These are phyloP conservation scores for Aspergillus ruber DNA, from an alignment of 2,329 filamentous ascomycete genomes.

Conservation along the genomic window DNA sequence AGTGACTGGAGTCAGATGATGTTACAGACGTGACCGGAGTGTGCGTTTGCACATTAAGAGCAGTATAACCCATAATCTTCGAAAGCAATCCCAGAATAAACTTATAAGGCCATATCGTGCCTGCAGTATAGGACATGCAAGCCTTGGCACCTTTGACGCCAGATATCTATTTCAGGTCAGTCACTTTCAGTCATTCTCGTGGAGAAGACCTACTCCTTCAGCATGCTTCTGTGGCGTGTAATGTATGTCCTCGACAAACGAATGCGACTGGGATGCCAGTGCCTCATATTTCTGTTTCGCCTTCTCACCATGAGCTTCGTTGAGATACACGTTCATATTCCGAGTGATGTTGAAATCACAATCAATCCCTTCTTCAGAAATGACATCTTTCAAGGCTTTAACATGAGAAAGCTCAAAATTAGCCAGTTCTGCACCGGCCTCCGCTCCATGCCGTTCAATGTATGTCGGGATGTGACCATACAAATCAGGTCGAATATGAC, in stretches of 20 bases:
- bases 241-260: constrained; percentile 25
- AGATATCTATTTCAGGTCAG: constrained; percentile 20
- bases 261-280: constrained; percentile 22
- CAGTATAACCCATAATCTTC: constrained; percentile 46
- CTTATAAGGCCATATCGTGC: constrained; percentile 62
- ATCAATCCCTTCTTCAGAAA: constrained; percentile 39
- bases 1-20: constrained; percentile 45
- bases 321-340: constrained; percentile 37
- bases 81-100: constrained; percentile 65
- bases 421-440: constrained; percentile 34
- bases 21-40: constrained; percentile 39
- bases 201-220: constrained; percentile 19
- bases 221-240: constrained; percentile 20
- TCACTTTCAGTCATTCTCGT: background rate
- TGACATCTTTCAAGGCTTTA: constrained; percentile 35
- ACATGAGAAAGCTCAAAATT: constrained; percentile 39
- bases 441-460: constrained; percentile 30
- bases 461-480: constrained; percentile 36
- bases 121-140: constrained; percentile 32
- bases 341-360: constrained; percentile 41
- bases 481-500: constrained; percentile 40
- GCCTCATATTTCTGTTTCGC: constrained; percentile 22
- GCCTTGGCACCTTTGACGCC: constrained; percentile 36
- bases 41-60: constrained; percentile 49
- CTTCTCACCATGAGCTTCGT: constrained; percentile 26